Evolutionary conservation across 2,329 filamentous ascomycete species (phyloP).

Genomic region (Claviceps sp.): DNA sequence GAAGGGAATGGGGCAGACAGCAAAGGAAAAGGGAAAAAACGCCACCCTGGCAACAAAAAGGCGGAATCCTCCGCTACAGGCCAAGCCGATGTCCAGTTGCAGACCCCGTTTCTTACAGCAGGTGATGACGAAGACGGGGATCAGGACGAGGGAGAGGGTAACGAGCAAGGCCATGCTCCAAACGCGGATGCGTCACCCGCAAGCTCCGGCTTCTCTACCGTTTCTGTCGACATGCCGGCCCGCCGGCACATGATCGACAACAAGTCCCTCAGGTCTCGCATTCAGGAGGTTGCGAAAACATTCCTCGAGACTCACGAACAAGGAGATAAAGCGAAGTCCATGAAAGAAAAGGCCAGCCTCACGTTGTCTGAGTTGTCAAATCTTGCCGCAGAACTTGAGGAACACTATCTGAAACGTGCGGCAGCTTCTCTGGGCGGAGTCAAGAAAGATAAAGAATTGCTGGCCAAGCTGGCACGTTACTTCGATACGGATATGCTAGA

Average conservation of each 20-base stretch:
- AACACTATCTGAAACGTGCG: slow-evolving; percentile 50
- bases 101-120: background rate
- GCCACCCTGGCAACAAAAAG: slow-evolving; percentile 7
- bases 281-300: slow-evolving; percentile 62
- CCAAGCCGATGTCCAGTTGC: background rate
- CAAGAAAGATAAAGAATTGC: slow-evolving; percentile 48
- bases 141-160: slow-evolving; percentile 38
- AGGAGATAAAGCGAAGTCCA: slow-evolving; percentile 53
- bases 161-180: slow-evolving; percentile 35
- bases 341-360: slow-evolving; percentile 65
- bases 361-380: slow-evolving; percentile 62
- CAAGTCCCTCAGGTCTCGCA: slow-evolving; percentile 48
- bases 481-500: slow-evolving; percentile 83
- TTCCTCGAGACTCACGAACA: slow-evolving; percentile 77
- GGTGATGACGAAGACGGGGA: slow-evolving; percentile 22
- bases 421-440: slow-evolving; percentile 25
- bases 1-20: background rate
- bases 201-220: slow-evolving; percentile 53
- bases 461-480: slow-evolving; percentile 62
- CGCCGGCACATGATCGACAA: slow-evolving; percentile 33
- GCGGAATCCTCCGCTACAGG: slow-evolving; percentile 13
- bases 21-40: background rate
- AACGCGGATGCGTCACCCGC: slow-evolving; percentile 47
- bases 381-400: slow-evolving; percentile 58
- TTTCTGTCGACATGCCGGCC: slow-evolving; percentile 45